Evolutionary conservation across 148 eudicot genomes (phyloP), one percentile per base, ranked within the genome.

Genomic region (Amaranthus palmeri): DNA sequence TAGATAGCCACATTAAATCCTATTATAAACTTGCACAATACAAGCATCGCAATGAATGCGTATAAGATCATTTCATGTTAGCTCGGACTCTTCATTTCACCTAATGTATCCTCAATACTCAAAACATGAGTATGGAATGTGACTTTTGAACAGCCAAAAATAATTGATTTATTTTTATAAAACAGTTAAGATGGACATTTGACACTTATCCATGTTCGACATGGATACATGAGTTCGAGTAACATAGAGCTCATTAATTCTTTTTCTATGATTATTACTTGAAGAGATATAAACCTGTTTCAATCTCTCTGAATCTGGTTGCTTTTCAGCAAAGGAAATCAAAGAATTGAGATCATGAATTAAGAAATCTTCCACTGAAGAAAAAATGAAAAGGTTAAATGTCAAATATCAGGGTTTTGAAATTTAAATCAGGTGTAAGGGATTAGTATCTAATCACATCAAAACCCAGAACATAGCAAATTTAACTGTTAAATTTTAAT

Each of bases 301-400:
- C 75, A 91, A 80, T 75, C 82, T 79, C 68, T 81, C 76, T 40
- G 87, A 80, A 69, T 69, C 54, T 54, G 78, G 36, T 41, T 82
- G 80, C 69, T 81, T 85, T 58, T 82, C 84, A 10, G 90, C 90
- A 41, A 79, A 81, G 36, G 78, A 80, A 61, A 61, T 68, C 63
- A 93, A 80, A 43, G 77, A 76, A 72, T 87, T 72, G 46, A 89
- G 78, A 77, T 93, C 95, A 72, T 80, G 86, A 42, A 88, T 61
- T 46, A 93, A 87, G 68, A 93, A 90, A 82, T 91, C 98, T 81
- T 88, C 95, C 71, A 90, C 98, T 93, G 86, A 57, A 74, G 46
- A 76, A 76, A 25, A 13, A 41, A 68, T 13, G 7, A 79, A 54
- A 59, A 41, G 3, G 45, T 8, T 42, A 7, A 13, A 10, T 0